Evolutionary conservation across 1,284 basidiomycete genomes (phyloP), one percentile per base, ranked within the genome.

Genomic region (Apiotrichum laibachii): DNA sequence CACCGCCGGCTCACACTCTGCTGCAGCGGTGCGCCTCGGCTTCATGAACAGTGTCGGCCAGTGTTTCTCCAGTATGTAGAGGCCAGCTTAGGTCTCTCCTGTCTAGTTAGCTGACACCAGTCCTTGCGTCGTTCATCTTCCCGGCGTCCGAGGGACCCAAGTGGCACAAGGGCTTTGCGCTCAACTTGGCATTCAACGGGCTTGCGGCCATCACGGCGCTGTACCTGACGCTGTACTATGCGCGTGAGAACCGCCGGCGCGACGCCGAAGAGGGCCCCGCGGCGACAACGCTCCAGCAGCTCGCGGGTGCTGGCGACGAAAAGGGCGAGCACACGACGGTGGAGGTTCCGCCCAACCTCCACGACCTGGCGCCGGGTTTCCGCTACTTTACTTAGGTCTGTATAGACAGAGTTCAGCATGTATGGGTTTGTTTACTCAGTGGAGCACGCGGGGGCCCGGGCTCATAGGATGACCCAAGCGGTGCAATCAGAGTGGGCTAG

Each of bases 81-180:
- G 19, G 56, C 42, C 5, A 12, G 37, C 15, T 50, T n/a, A n/a
- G n/a, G 26, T 31, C 26, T 7, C 26, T 3, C 3, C 7, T 7
- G 26, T 31, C 40, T 16, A 33, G 33, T 34, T 42, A 39, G 63
- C 60, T 22, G 53, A 33, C 21, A 21, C 48, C 57, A 35, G 56
- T 60, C 45, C 61, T 62, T 6, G 62, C 63, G 10, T 60, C 61
- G 16, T 69, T 67, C 48, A 50, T 69, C 35, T 69, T 65, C 57
- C 67, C 67, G 0, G 51, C 62, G 2, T 48, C 21, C 10, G 61
- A 68, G 44, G 55, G 50, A 0, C 67, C 67, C 16, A 40, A 54
- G 19, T 68, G 66, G 56, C 52, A 50, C 50, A 60, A 62, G 49
- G 67, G 67, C 21, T 62, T 62, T n/a, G 58, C 55, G 7, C 52